Evolutionary conservation across 441 rosid species (phyloP), one percentile per base, ranked within the genome.

Genomic region (Codiaeum variegatum): DNA sequence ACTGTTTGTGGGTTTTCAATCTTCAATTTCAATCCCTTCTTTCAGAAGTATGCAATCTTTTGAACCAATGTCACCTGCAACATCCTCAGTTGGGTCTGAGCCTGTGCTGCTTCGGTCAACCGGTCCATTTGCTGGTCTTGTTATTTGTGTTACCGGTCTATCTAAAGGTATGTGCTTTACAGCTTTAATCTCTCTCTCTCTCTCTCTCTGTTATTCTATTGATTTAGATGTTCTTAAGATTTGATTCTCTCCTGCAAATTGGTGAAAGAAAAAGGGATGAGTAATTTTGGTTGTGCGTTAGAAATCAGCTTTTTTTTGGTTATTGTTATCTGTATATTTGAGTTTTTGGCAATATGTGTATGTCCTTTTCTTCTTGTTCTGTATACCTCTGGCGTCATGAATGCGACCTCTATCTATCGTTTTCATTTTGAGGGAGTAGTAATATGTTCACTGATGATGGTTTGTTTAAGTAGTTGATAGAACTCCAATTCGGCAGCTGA

Each of bases 121-220:
- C 71, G 88, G 87, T 62, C 98, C 98, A 0, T 96, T 96, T 77
- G 76, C 89, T 38, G 86, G 90, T 55, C 93, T 96, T 73, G 87
- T 89, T 54, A 89, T 96, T 10, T 96, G 98, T 69, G 98, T 91
- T 54, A 93, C 98, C 29, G 98, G 99, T 77, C 87, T 96, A 52
- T 96, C 99, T 49, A 93, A 90, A 89, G 98, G 99, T 91, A 60
- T 15, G 24, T 47, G 21, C 32, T 76, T 63, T 46, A 55, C 11
- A 28, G 67, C 54, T 18, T 7, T 49, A 12, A 34, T 18, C 36
- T 5, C 16, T 61, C 59, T 61, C 59, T 59, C 9, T 10, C 66
- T 18, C 36, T 5, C 16, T 61, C 59, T 61, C 59, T 59, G 12
- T 10, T 69, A n/a, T 46, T 46, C 23, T 19, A 13, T 56, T 46